Percentiles rank a stretch among this genome's conserved stretches.
These are phyloP conservation scores for Pelargonium citronellum DNA, from an alignment of 441 rosid species.

Conservation along the genomic window DNA sequence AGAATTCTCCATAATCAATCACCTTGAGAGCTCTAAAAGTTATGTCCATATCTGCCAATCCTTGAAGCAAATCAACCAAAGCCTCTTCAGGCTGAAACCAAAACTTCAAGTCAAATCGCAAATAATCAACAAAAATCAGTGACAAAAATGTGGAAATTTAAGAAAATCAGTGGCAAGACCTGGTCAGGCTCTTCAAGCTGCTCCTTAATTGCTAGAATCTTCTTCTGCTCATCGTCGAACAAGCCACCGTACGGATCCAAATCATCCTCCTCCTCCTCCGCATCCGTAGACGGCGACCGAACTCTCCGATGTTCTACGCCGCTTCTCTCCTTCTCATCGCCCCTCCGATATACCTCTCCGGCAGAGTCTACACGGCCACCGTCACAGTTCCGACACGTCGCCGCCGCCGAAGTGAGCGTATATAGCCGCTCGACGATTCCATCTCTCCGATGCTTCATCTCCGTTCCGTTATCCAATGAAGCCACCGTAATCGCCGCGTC, in stretches of 20 bases:
- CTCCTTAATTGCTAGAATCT: constrained; percentile 34
- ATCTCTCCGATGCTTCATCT: constrained; percentile 61
- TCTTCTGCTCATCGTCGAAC: constrained; percentile 78
- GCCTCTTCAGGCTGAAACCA: constrained; percentile 63
- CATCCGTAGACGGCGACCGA: too few species aligned
- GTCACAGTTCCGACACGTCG: constrained; percentile 58
- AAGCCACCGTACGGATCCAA: constrained; percentile 76
- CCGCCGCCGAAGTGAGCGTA: constrained; percentile 43
- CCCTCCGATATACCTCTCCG: not conserved
- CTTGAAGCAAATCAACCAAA: constrained; percentile 78
- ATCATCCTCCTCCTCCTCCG: constrained; percentile 25
- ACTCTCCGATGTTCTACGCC: constrained; percentile 4
- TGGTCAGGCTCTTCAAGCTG: constrained; percentile 77
- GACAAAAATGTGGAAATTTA: not conserved
- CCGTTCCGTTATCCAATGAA: constrained; percentile 51
- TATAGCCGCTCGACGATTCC: constrained; percentile 70
- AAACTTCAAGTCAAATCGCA: not conserved
- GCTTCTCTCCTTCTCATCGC: constrained; percentile 25
- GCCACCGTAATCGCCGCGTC: constrained; percentile 78
- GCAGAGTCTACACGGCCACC: not conserved
- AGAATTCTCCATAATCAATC: not conserved
- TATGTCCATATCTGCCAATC: constrained; percentile 83
- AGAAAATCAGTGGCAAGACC: constrained; percentile 30
- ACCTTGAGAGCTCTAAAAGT: constrained; percentile 88
- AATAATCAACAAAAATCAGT: not conserved